Evolutionary conservation across 148 eudicot genomes (phyloP), one percentile per base, ranked within the genome.

Genomic region (Suaeda aralocaspica): DNA sequence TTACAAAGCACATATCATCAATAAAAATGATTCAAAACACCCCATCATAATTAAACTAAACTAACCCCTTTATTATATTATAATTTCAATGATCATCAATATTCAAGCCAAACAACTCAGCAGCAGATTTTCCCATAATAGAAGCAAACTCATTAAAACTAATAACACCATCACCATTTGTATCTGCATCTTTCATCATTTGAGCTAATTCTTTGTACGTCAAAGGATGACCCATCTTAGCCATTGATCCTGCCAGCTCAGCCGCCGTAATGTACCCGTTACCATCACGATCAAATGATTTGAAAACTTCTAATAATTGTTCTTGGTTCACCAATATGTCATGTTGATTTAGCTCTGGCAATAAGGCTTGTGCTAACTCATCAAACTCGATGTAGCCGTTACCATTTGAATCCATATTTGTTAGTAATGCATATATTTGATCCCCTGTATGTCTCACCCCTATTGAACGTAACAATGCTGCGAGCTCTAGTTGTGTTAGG

Each of bases 161-260:
- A 49, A 89, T 83, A 4, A 86, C 85, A 39, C 91, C 95, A 74
- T 89, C 95, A 0, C 91, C 95, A 73, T 89, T 84, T 2, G 84
- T 79, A 68, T 89, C 95, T 0, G 89, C 91, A 30, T 89, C 89
- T 5, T 66, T 80, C 87, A 89, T 87, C 82, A 87, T 79, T 18
- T 85, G 85, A 22, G 84, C 77, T 28, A 89, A 74, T 62, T 89
- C 95, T 13, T 78, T 76, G 52, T 87, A 89, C 44, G 88, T 87
- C 68, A 89, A 72, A 0, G 91, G 87, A 8, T 84, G 90, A 2
- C 89, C 91, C 87, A 83, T 80, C 69, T 89, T 89, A 9, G 91
- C 84, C 95, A 89, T 89, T 13, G 86, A 84, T 4, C 87, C 87
- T 0, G 91, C 95, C 4, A 89, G 77, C 71, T 89, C 95, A 2